Evolutionary conservation across 768 basidiomycete genomes (phyloP), one percentile per base, ranked within the genome.

Genomic region (Boletus rubropictus): DNA sequence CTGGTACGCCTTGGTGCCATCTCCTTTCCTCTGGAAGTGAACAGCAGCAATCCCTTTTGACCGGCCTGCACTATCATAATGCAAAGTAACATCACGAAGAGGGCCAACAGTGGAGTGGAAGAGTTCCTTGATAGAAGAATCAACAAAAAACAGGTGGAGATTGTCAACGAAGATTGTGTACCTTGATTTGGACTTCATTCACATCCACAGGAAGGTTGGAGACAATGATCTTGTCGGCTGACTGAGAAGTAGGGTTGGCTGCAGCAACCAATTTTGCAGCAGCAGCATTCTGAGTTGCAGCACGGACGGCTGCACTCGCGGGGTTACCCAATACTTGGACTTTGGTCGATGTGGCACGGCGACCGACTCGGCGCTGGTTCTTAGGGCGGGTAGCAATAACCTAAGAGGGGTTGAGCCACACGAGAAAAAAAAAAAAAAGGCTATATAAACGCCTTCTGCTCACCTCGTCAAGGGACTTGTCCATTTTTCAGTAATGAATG

Each of bases 181-280:
- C 96, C 80, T 87, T 89, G 69, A 99, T 82, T 69, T 96, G 91
- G 15, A 75, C 71, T 65, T 98, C 94, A 56, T 91, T 95, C 44
- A 99, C 95, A 62, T 99, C 95, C 7, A 67, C 62, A 27, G 95
- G 95, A 37, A 99, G 82, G 66, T 94, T 94, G 54, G 89, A 91
- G 45, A 99, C 90, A 58, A 98, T 90, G 56, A 98, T 94, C 73
- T 97, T 98, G 65, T 89, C 84, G 2, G 89, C 76, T 1, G 64
- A 49, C 15, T 64, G 65, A 29, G 65, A 46, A 6, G 73, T 62
- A 39, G 76, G 68, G 17, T 67, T 56, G 20, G 75, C 51, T 10
- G 75, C 57, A 7, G 67, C 60, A 28, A 73, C 72, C 29, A 74
- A 61, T 52, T 74, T 72, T 7, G 69, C 55, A 18, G 70, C 71